These are phyloP conservation scores for Torrubiella hemipterigena DNA, from an alignment of 2,329 filamentous ascomycete species.

Conservation along the genomic window DNA sequence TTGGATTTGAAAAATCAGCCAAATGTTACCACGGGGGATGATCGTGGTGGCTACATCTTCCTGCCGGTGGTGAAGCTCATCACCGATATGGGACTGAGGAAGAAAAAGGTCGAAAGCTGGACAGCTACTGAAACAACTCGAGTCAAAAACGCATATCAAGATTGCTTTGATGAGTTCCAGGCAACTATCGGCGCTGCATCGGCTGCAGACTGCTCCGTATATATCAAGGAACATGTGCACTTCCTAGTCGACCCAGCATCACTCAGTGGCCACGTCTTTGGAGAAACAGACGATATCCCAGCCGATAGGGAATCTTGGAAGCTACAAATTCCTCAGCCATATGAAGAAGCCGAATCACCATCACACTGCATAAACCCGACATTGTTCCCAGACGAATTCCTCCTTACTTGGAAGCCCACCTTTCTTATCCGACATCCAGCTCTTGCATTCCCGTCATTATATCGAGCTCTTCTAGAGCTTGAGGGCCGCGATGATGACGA, in stretches of 20 bases:
- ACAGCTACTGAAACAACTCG: background rate
- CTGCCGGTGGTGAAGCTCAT: too few species aligned
- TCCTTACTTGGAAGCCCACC: slow-evolving; percentile 18
- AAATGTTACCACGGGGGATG: too few species aligned
- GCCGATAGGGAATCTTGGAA: too few species aligned
- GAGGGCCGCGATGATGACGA: slow-evolving; percentile 1
- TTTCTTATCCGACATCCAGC: slow-evolving; percentile 27
- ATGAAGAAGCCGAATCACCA: too few species aligned
- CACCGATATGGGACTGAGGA: background rate
- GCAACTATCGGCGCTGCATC: background rate
- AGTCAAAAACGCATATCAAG: background rate
- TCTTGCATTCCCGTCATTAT: slow-evolving; percentile 21
- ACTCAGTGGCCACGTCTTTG: background rate
- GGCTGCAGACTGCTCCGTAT: background rate
- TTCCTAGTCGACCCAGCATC: background rate
- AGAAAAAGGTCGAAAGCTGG: background rate
- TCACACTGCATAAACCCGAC: slow-evolving; percentile 21
- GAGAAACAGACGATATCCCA: too few species aligned
- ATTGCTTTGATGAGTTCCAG: background rate
- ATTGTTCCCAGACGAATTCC: slow-evolving; percentile 19
- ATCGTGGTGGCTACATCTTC: too few species aligned
- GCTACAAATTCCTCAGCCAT: too few species aligned
- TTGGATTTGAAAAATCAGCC: background rate
- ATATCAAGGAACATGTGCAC: background rate
- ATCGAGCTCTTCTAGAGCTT: background rate